Base-by-base conservation (phyloP, 2,329 filamentous ascomycete genomes). In the Claviceps cyperi region DNA sequence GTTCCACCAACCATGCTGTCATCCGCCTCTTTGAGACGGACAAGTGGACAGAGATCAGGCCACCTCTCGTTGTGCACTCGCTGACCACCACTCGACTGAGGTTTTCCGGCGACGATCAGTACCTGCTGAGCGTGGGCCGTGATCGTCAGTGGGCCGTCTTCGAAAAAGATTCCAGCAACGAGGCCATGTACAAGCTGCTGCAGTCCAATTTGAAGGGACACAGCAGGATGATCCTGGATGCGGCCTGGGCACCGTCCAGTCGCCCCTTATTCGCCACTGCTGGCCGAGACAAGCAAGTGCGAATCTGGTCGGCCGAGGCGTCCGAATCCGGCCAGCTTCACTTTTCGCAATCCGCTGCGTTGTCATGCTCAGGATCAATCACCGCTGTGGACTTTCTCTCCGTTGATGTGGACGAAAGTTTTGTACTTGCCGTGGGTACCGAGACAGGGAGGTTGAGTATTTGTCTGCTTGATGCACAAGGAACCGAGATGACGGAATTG, bases 101-200 rank as follows among this genome's bases (percentile, higher is more conserved):
- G 8, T 98, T 97, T 69, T 90, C 86, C 0, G 61, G 66, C 0
- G 83, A 91, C 58, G 86, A 92, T 62, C 64, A 64, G 9, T 82
- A 80, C 53, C 73, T 98, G 15, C 74, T 98, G 2, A 96, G 88
- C 54, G 91, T 96, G 1, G 91, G 92, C 2, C 75, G 92, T 52
- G 92, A 98, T 65, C 75, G 92, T 13, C 87, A 94, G 65, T 98
- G 91, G 89, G 83, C 81, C 0, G 71, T 97, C 1, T 98, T 91
- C 63, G 69, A 78, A 58, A 73, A 80, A 39, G 67, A 67, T 36
- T 62, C 60, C 5, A 58, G 55, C 11, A 61, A 63, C 1, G 58
- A 58, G 32, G 60, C 61, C 36, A 50, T 53, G 14, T 96, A 85
- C 59, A 67, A 64, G 22, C 69, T 83, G 3, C 64, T 78, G 39